Base-by-base conservation (phyloP, 2,329 filamentous ascomycete species). In the Colletotrichum filicis region DNA sequence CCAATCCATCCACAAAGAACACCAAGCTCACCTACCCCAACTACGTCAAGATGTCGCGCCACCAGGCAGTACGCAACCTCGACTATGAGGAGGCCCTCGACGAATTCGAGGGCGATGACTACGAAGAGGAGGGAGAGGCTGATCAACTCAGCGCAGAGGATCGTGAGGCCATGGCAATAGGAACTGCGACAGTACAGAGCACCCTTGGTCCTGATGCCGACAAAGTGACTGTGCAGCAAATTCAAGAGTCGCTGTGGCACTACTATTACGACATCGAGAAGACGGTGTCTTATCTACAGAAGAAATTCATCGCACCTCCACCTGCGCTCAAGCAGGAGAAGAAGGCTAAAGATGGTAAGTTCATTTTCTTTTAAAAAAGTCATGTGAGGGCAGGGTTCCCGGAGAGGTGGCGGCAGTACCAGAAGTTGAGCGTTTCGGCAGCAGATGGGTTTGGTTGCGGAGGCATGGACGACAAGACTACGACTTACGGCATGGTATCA, bases 241-340 rank as follows among this genome's bases (percentile, higher is more conserved):
- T 98, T 74, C 91, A 97, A 80, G 96, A 98, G 74, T 90, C 95
- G 0, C 83, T 99, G 19, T 98, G 95, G 95, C 91, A 99, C 83
- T 98, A 98, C 82, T 98, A 96, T 82, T 98, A 95, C 80, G 95
- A 99, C 78, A 87, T 98, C 35, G 93, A 92, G 70, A 98, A 98
- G 82, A 91, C 94, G 1, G 92, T 97, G 49, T 87, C 89, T 69
- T 98, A 97, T 79, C 83, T 99, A 71, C 89, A 91, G 75, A 93
- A 92, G 87, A 92, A 87, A 37, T 89, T 85, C 75, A 84, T 90
- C 76, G 82, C 84, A 8, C 84, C 84, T 57, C 79, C 84, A 22
- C 76, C 78, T 28, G 66, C 74, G n/a, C 79, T 81, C 19, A 87
- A 87, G 77, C 77, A 83, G 74, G 76, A 83, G 53, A 86, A 87